A percentile compares a stretch with the other conserved stretches of the same genome.
Evolutionary conservation across 371 early-diverging fungal species (phyloP).

Genomic region (Rhizopus microsporus): DNA sequence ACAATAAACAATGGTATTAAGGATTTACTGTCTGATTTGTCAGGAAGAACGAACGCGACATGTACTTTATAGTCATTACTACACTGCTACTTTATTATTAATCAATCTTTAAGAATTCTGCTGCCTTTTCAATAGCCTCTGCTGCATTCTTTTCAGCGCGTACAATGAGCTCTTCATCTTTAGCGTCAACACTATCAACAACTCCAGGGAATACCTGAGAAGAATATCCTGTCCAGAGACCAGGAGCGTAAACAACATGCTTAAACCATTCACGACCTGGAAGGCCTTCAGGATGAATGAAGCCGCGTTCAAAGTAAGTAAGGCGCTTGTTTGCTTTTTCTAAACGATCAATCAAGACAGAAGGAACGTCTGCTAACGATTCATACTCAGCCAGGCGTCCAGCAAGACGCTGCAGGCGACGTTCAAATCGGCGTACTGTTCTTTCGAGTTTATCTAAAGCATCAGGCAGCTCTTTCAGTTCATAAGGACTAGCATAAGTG

Average conservation of each 20-base stretch:
- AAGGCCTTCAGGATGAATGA: constrained; percentile 59
- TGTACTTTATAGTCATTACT: too few species aligned
- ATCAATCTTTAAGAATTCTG: neutral
- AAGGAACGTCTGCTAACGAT: constrained; percentile 4
- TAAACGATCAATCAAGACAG: constrained; percentile 23
- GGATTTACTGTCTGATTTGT: too few species aligned
- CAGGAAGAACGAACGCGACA: too few species aligned
- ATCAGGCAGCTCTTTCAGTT: constrained; percentile 13
- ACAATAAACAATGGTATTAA: too few species aligned
- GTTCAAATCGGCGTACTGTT: constrained; percentile 12
- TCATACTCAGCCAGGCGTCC: constrained; percentile 5
- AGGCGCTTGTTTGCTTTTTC: constrained; percentile 43
- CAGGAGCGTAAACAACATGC: constrained; percentile 63
- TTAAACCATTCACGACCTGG: constrained; percentile 64
- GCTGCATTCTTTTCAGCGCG: constrained; percentile 33
- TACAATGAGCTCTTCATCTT: constrained; percentile 22
- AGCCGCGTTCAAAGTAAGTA: constrained; percentile 55
- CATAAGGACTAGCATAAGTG: constrained; percentile 16
- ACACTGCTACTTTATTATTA: too few species aligned
- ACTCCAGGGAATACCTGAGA: constrained; percentile 57
- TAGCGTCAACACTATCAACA: constrained; percentile 45
- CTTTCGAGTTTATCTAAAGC: constrained; percentile 14
- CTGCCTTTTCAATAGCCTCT: constrained; percentile 16
- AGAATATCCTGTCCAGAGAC: constrained; percentile 55
- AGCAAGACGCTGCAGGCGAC: constrained; percentile 9